Evolutionary conservation across 371 early-diverging fungal species (phyloP).

Genomic region (Mortierella sp.): DNA sequence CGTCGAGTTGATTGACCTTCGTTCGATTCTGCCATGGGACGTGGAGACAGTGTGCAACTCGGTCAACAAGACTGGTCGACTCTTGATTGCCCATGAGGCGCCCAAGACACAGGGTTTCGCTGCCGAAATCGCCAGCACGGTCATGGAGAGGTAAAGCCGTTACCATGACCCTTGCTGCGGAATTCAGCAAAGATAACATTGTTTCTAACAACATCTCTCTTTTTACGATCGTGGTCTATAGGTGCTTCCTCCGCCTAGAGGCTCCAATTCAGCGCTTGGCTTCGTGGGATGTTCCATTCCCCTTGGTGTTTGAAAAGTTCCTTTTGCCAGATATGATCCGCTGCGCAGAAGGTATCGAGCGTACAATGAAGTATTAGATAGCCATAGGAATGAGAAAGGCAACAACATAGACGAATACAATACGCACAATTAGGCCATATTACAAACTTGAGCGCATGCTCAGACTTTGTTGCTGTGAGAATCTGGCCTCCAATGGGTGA

Average conservation of each 20-base stretch:
- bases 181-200: not conserved
- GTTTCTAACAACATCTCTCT: not conserved
- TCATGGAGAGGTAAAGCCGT: slow-evolving; percentile 92
- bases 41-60: slow-evolving; percentile 91
- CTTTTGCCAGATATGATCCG: slow-evolving; percentile 92
- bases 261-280: slow-evolving; percentile 90
- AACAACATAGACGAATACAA: no score
- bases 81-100: slow-evolving; percentile 96
- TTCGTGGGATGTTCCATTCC: slow-evolving; percentile 97
- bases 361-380: slow-evolving; percentile 49
- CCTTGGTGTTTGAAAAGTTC: slow-evolving; percentile 93
- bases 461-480: no score
- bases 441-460: no score
- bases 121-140: slow-evolving; percentile 92
- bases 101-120: slow-evolving; percentile 94
- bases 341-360: slow-evolving; percentile 87
- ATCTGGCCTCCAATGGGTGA: no score
- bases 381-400: no score
- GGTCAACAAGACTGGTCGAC: slow-evolving; percentile 95
- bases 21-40: slow-evolving; percentile 95
- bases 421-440: no score
- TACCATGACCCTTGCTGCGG: not conserved
- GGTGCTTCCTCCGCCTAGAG: slow-evolving; percentile 83
- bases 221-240: slow-evolving; percentile 2
- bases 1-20: slow-evolving; percentile 94